Conservation (phyloP, 176 grass and related monocot genomes). For the Puya raimondii region DNA sequence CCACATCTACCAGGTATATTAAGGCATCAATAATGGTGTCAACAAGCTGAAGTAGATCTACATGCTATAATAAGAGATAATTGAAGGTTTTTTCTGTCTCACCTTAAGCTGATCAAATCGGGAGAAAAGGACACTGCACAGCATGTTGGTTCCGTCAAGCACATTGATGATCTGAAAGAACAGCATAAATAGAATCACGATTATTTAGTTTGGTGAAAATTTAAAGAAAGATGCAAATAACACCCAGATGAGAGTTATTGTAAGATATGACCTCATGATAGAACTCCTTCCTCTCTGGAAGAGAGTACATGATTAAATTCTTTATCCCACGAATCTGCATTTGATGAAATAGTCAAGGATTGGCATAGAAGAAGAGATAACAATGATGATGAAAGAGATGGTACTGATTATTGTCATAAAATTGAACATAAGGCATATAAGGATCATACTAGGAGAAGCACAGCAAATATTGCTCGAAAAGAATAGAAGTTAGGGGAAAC, state of each 20-base stretch:
- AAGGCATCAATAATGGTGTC: background rate
- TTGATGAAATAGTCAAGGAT: conserved; percentile 8
- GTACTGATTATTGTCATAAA: background rate
- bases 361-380: background rate
- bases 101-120: conserved; percentile 74
- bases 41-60: background rate
- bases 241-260: background rate
- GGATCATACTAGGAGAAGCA: no score
- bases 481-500: no score
- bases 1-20: background rate
- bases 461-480: no score
- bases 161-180: conserved; percentile 77
- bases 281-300: conserved; percentile 78
- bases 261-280: conserved; percentile 69
- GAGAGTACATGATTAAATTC: conserved; percentile 78
- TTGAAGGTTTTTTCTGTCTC: conserved; percentile 5
- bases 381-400: background rate
- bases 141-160: conserved; percentile 60
- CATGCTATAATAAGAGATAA: background rate
- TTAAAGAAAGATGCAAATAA: conserved; percentile 3
- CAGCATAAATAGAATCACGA: background rate
- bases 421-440: no score
- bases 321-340: conserved; percentile 71
- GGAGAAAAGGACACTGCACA: conserved; percentile 75
- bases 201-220: background rate